Evolutionary conservation across 2,329 filamentous ascomycete genomes (phyloP), one percentile per base, ranked within the genome.

Genomic region (Aspergillus sp.): DNA sequence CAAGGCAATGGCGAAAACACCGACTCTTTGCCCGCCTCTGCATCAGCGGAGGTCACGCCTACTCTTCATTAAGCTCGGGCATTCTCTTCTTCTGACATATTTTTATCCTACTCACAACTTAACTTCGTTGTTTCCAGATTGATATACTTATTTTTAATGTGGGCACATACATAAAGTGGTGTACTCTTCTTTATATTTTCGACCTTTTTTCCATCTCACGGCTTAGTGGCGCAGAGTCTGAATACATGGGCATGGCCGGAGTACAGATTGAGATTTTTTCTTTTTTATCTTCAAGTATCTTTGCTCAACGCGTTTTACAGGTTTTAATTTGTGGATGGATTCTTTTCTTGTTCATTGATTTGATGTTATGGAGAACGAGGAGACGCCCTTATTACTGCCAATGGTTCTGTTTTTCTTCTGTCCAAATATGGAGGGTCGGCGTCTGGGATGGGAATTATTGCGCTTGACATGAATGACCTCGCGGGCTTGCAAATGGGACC

Each of bases 1-100:
- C 89, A 89, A 68, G 89, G 86, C 67, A 82, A 83, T 50, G 71
- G 77, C 33, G 79, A 81, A 55, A 77, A 73, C 54, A 70, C 75
- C 66, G 69, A 77, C 4, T 70, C 73, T 46, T 60, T 69, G 13
- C 75, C 75, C 61, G 68, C 64, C 13, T 59, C 64, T 57, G 64
- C 64, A 56, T 57, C 68, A 52, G 65, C 69, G 53, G 64, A 67
- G 60, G 64, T 66, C 59, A 63, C 64, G 49, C 65, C 65, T 54
- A 60, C 65, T 58, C 61, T 63, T 27, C 30, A 34, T 53, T 68
- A 66, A 62, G 48, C 47, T 55, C 33, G 45, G 49, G 34, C 27
- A n/a, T 50, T 22, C n/a, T 55, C 58, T 66, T 62, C 65, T 68
- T 62, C 56, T 60, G 66, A 66, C 64, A 67, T 67, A 68, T 63